Evolutionary conservation across 73 alveolate genomes (phyloP), one percentile per base, ranked within the genome.

Genomic region (Stentor roeselii): DNA sequence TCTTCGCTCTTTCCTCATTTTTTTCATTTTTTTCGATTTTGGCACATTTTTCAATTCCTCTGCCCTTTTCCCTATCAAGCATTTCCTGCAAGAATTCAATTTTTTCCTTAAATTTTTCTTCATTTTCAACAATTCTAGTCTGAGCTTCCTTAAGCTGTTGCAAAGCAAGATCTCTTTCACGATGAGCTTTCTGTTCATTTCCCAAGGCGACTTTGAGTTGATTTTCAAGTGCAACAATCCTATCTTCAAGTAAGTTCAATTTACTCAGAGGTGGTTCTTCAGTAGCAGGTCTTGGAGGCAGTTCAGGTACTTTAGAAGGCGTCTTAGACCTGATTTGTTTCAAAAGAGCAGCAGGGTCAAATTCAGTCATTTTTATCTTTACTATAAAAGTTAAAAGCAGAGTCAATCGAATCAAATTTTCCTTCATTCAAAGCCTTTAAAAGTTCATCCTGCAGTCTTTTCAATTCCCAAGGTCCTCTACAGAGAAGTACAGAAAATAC

Each of bases 1-100:
- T 3, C 41, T 27, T 60, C 1, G 38, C 75, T 0, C 39, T 50
- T 35, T 35, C 39, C 30, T 35, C n/a, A 39, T 36, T 60, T 15
- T 38, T 11, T 38, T 83, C 88, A 14, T 83, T 35, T 0, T 82
- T 31, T n/a, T 75, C 67, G 14, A 27, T 30, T 58, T 58, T 58
- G 3, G 15, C 74, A 1, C 74, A 21, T 59, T 36, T 42, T 39
- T 82, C 60, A 36, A 37, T 42, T 36, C 27, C 11, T 27, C 60
- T 60, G 35, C 41, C 37, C 67, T 67, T 83, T 37, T 83, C 88
- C 35, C 42, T 3, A 3, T 83, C 88, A 59, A 58, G 30, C 27
- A 82, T 50, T n/a, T 60, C 75, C 39, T 67, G 59, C 3, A 61
- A 41, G 6, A 27, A 15, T 60, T 67, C 84, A 0, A 61, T 59